Base-by-base conservation (phyloP, 164 flowering plant species). In the Dillenia turbinata region DNA sequence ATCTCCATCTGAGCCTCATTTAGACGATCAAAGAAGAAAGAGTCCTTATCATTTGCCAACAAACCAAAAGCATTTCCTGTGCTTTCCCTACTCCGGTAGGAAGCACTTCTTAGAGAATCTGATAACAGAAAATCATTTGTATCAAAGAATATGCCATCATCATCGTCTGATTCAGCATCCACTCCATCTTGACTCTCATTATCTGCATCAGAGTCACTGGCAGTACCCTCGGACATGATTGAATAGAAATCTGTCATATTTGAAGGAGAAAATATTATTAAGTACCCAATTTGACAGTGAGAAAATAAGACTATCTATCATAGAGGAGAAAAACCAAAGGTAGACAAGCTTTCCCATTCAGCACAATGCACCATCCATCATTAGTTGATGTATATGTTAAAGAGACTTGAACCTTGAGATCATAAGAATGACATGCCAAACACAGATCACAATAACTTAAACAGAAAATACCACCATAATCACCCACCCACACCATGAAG, bases 91-190 rank as follows among this genome's bases (percentile, higher is more conserved):
- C 89, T 75, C 50, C 92, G 74, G 66, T 79, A 85, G 8, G 96
- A 89, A 71, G 87, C 93, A 77, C 92, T 85, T 83, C 99, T 80
- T 47, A 89, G 60, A 63, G 79, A 81, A 5, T 91, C 99, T 3
- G 97, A 77, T 53, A 89, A 78, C 70, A 85, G 58, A 64, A 84
- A 82, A 54, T 94, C 99, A 77, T 67, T 84, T 46, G 97, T 91
- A 62, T 94, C 99, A 78, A 94, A 89, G 75, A 73, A 94, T 17
- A 69, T 63, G 33, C 86, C 82, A 73, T 85, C 93, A 49, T 94
- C 99, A 58, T 94, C 97, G 81, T 91, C 99, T 53, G 92, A 74
- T 79, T 94, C 97, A 68, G 68, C 84, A 72, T 92, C 97, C 24
- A 55, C 90, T 49, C 97, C 97, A 76, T 84, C 82, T 56, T 78